A percentile compares a stretch with the other conserved stretches of the same genome.
Evolutionary conservation across 2,329 filamentous ascomycete species (phyloP).

Genomic region (Trichothecium sympodiale): DNA sequence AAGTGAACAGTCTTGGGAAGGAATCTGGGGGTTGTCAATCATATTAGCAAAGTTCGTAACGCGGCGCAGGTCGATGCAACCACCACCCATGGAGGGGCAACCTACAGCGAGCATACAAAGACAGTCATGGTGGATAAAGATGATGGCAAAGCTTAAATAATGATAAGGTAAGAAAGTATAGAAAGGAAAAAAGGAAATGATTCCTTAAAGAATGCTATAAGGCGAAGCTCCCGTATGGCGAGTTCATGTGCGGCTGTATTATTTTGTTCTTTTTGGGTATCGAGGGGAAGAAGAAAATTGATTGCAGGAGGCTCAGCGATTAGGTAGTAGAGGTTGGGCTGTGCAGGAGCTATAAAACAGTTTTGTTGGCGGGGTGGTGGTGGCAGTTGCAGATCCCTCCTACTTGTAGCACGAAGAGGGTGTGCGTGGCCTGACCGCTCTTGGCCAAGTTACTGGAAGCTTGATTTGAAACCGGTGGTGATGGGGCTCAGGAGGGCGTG

Average conservation of each 20-base stretch:
- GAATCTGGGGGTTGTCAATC: conserved; percentile 45
- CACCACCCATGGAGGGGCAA: conserved; percentile 2
- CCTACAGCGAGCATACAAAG: conserved; percentile 29
- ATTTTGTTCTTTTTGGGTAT: neutral
- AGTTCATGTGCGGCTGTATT: conserved; percentile 13
- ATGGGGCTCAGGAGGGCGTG: too few species aligned
- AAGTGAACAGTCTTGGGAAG: conserved; percentile 90
- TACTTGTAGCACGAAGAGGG: too few species aligned
- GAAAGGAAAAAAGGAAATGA: neutral
- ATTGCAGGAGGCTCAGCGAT: neutral
- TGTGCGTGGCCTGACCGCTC: too few species aligned
- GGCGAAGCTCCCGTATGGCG: conserved; percentile 11
- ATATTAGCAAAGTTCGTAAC: neutral
- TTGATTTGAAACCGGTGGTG: too few species aligned
- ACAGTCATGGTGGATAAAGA: conserved; percentile 23
- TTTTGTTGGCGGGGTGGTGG: too few species aligned
- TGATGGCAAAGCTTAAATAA: conserved; percentile 1
- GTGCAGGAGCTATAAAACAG: too few species aligned
- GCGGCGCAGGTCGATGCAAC: neutral
- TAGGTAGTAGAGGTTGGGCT: conserved; percentile 3
- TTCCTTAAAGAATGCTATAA: neutral
- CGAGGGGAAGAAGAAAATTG: too few species aligned
- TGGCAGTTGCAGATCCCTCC: too few species aligned
- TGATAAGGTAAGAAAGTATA: neutral
- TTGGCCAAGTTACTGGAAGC: too few species aligned